Evolutionary conservation across 352 stramenopile genomes (phyloP).

Genomic region (Phytophthora pisi): DNA sequence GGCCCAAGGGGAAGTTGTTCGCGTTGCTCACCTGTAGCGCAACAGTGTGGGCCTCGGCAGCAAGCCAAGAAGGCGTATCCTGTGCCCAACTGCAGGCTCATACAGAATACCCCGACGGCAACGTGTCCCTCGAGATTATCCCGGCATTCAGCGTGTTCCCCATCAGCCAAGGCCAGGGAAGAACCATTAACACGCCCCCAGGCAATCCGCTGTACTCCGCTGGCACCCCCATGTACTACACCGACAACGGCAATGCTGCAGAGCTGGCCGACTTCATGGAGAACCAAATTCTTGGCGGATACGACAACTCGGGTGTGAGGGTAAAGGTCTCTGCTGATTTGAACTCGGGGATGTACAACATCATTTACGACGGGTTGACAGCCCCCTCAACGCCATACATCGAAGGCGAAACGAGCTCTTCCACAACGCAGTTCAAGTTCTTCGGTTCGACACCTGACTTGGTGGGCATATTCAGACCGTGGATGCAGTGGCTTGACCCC

Average conservation of each 20-base stretch:
- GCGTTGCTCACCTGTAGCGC: slow-evolving; percentile 13
- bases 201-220: not conserved
- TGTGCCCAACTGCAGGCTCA: slow-evolving; percentile 12
- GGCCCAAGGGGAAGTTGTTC: slow-evolving; percentile 10
- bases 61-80: not conserved
- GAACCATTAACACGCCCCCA: not conserved
- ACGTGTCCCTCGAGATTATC: slow-evolving; percentile 10
- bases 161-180: not conserved
- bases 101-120: not conserved
- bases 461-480: not conserved
- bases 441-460: not conserved
- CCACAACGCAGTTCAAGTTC: slow-evolving; percentile 13
- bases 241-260: slow-evolving; percentile 13
- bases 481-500: not conserved
- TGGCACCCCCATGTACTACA: not conserved
- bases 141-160: slow-evolving; percentile 9
- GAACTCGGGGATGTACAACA: slow-evolving; percentile 1
- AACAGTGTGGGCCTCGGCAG: not conserved
- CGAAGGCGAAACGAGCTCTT: not conserved
- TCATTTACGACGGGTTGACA: slow-evolving; percentile 16
- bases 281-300: slow-evolving; percentile 18
- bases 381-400: not conserved
- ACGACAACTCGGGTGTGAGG: slow-evolving; percentile 6
- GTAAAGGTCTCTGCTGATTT: not conserved
- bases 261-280: slow-evolving; percentile 22